Conservation (phyloP, 2,329 filamentous ascomycete species). For the Akanthomyces lecanii region DNA sequence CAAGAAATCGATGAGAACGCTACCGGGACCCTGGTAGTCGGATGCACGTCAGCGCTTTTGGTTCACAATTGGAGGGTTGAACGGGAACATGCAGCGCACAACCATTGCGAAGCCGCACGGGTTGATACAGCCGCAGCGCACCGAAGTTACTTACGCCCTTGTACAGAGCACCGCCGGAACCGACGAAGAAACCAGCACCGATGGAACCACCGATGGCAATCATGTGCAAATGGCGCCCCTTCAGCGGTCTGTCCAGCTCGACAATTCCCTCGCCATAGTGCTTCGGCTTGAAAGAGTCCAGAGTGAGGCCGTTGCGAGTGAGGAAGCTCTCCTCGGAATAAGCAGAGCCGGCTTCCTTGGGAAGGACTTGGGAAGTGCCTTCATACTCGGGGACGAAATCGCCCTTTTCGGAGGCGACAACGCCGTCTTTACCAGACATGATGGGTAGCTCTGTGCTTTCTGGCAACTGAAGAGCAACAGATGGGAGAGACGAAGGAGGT, state of each 20-base stretch:
- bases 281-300: slow-evolving; percentile 33
- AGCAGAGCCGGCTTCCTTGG: slow-evolving; percentile 18
- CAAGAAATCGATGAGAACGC: slow-evolving; percentile 46
- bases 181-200: slow-evolving; percentile 60
- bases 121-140: neutral
- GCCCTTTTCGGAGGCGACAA: slow-evolving; percentile 21
- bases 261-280: slow-evolving; percentile 29
- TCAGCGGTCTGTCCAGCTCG: slow-evolving; percentile 46
- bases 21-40: slow-evolving; percentile 33
- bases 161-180: slow-evolving; percentile 50
- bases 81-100: slow-evolving; percentile 2
- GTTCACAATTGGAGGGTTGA: neutral
- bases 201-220: slow-evolving; percentile 60
- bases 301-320: slow-evolving; percentile 34
- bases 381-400: slow-evolving; percentile 12
- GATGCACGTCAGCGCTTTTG: slow-evolving; percentile 8
- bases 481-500: neutral
- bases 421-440: slow-evolving; percentile 18
- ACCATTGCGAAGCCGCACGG: neutral
- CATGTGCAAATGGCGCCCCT: slow-evolving; percentile 57
- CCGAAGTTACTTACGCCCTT: slow-evolving; percentile 42
- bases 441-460: neutral
- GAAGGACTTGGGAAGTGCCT: slow-evolving; percentile 13
- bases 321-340: slow-evolving; percentile 28
- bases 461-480: neutral